Evolutionary conservation across 305 asterid species (phyloP), one percentile per base, ranked within the genome.

Genomic region (Fraxinus sp.): DNA sequence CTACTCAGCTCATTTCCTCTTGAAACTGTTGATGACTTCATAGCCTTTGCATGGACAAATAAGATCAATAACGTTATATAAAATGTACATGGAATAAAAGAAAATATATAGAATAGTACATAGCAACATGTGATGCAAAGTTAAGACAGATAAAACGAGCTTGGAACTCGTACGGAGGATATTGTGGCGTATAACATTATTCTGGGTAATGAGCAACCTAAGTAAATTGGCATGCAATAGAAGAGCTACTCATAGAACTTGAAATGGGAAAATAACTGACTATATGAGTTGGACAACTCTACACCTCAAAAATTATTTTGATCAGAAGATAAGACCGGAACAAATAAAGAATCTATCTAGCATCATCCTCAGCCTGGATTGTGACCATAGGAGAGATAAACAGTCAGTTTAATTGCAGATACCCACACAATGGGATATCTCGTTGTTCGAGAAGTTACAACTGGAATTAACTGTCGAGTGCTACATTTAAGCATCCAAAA

Each of bases 1-100:
- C 90, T 93, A 81, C 95, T 95, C 77, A 97, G 95, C 87, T 93
- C 98, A 78, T 91, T 91, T 81, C 87, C 94, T 83, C 89, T 90
- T 7, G 91, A 83, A 83, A 74, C 78, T 57, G 84, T 70, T 79
- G 93, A 83, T 83, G 90, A 90, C 91, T 90, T 92, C 79, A 90
- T 88, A 87, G 88, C 90, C 98, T 94, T 80, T 82, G 88, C 46
- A 81, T 80, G 80, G 78, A 85, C 44, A 81, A 83, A 74, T 71
- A 80, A 79, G 52, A 59, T 79, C 79, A 82, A 55, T 30, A 74
- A 78, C 24, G 57, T 71, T 41, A 79, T 62, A 77, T 77, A 32
- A 46, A 36, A 66, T 81, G 33, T 78, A 35, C 57, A 52, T 7
- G 32, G 74, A 64, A 75, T 57, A 74, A 80, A 37, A 81, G n/a